Conservation (phyloP, 306 rosid species). For the Coriaria nepalensis region DNA sequence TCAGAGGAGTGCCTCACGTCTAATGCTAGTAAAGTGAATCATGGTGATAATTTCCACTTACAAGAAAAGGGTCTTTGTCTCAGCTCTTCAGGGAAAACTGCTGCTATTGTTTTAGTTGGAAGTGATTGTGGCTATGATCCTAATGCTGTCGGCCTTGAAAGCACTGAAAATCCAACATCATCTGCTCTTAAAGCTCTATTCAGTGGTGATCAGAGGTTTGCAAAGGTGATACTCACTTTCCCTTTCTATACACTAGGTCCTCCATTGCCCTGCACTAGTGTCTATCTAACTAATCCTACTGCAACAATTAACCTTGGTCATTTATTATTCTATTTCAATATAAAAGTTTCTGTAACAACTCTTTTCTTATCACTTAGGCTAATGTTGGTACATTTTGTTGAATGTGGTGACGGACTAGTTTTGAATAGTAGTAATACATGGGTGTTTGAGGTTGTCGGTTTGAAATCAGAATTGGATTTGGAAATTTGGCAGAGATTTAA, state of each 20-base stretch:
- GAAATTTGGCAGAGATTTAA: no score
- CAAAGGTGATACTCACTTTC: slow-evolving; percentile 28
- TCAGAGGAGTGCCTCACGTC: slow-evolving; percentile 31
- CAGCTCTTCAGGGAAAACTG: slow-evolving; percentile 61
- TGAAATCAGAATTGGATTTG: no score
- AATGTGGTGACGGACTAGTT: no score
- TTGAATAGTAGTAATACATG: no score
- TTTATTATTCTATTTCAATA: no score
- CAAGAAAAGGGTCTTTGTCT: slow-evolving; percentile 50
- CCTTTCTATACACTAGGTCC: background rate
- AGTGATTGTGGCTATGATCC: slow-evolving; percentile 24
- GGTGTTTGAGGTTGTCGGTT: no score
- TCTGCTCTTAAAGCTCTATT: slow-evolving; percentile 35
- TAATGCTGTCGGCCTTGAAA: slow-evolving; percentile 22
- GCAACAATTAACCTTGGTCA: no score
- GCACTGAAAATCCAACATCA: slow-evolving; percentile 20
- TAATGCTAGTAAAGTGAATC: slow-evolving; percentile 30
- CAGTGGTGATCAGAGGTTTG: slow-evolving; percentile 30
- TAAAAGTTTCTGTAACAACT: no score
- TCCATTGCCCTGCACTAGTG: no score
- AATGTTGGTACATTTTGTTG: no score
- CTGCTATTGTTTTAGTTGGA: slow-evolving; percentile 49
- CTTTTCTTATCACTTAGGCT: no score
- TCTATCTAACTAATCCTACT: no score
- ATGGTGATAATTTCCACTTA: slow-evolving; percentile 23